Evolutionary conservation across 75 land plant genomes (phyloP), one percentile per base, ranked within the genome.

Genomic region (Pinus tabuliformis): DNA sequence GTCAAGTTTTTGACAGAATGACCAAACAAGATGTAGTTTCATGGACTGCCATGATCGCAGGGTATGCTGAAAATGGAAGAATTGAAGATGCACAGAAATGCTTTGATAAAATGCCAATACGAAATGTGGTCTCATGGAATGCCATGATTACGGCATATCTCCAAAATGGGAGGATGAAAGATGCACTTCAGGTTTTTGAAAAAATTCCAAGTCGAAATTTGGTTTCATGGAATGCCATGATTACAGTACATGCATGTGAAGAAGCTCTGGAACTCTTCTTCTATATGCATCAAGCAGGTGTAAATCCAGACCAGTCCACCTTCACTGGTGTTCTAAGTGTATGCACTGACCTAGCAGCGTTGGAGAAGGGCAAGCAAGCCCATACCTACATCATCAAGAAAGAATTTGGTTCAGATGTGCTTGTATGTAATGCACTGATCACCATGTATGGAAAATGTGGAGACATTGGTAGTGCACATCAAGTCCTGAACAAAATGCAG

Each of bases 391-490:
- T 79, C 16, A 64, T 85, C 36, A 81, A 85, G 54, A 78, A 76
- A 20, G 86, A 79, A 4, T 78, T 77, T 77, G 77, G 70, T 21
- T 22, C 26, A 11, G 77, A 83, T 68, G 13, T 57, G 33, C 54
- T 79, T 74, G 77, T 83, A 2, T 26, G 64, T 36, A 85, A 85
- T 73, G 58, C 83, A 14, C 77, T 91, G 20, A 78, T 88, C 13
- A 84, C 86, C 75, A 86, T 91, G 93, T 88, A 88, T 84, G 86
- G 87, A 20, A 88, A 87, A 58, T 90, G 90, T 78, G 88, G 92
- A 2, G 60, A 79, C 26, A 61, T 90, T 20, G 86, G 81, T 17
- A 76, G 62, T 70, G 93, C 88, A 0, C 17, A 64, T 7, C 58
- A 58, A 45, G 66, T 78, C 26, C 81, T 85, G 37, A 42, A 71